phyloP scores from a whole-genome alignment of 2,329 filamentous ascomycete species.

The Penicillium sclerotigenum region DNA sequence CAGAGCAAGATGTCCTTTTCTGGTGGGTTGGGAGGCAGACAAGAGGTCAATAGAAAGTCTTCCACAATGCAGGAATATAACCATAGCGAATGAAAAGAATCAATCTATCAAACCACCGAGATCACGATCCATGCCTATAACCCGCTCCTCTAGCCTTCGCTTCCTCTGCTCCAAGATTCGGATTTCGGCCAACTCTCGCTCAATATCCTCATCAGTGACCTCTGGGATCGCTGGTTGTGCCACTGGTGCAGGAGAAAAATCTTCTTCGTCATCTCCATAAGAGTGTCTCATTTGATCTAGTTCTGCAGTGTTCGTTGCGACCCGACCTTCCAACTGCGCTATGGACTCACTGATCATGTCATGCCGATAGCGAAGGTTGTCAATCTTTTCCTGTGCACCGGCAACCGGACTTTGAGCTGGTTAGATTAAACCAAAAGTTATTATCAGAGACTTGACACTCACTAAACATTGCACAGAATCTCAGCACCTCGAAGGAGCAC shows the following conservation, averaged over 20 bases:
- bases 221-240: constrained; percentile 21
- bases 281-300: constrained; percentile 67
- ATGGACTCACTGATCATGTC: constrained; percentile 69
- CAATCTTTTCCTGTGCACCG: constrained; percentile 74
- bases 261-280: constrained; percentile 55
- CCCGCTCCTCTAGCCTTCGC: constrained; percentile 58
- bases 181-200: constrained; percentile 53
- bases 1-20: background rate
- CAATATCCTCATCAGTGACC: constrained; percentile 45
- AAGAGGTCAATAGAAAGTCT: background rate
- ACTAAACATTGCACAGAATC: constrained; percentile 85
- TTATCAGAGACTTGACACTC: constrained; percentile 10
- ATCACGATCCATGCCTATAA: constrained; percentile 66
- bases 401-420: constrained; percentile 60
- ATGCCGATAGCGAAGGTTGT: constrained; percentile 67
- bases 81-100: constrained; percentile 15
- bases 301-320: constrained; percentile 71
- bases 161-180: constrained; percentile 63
- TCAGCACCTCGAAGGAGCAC: constrained; percentile 81
- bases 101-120: constrained; percentile 59
- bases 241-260: constrained; percentile 47
- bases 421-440: constrained; percentile 11
- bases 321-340: constrained; percentile 74
- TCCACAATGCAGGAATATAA: background rate
- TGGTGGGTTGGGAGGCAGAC: background rate